phyloP scores from a whole-genome alignment of 345 rosid genomes.

The Aurinia saxatilis region DNA sequence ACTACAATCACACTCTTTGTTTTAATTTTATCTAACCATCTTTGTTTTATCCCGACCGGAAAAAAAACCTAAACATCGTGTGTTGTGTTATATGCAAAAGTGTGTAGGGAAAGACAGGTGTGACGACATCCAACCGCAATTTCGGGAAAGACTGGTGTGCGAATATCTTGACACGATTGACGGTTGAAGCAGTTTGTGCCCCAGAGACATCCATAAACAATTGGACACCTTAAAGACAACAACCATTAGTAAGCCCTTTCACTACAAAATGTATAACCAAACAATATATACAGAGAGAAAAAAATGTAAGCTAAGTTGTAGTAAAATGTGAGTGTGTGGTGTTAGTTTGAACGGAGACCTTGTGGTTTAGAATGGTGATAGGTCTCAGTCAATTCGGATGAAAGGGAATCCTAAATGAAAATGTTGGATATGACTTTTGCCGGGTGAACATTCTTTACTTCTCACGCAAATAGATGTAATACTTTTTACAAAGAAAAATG shows the following conservation, averaged over 20 bases:
- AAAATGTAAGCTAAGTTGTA: slow-evolving; percentile 28
- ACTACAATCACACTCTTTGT: background rate
- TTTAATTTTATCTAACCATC: no score
- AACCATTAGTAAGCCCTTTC: slow-evolving; percentile 12
- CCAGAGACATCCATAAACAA: slow-evolving; percentile 35
- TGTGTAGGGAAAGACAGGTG: slow-evolving; percentile 82
- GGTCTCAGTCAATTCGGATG: no score
- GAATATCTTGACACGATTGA: slow-evolving; percentile 59
- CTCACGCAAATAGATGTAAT: no score
- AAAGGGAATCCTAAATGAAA: no score
- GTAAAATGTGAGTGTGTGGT: slow-evolving; percentile 13
- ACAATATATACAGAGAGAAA: slow-evolving; percentile 22
- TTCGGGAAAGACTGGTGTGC: slow-evolving; percentile 89
- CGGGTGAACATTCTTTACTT: no score
- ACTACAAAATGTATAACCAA: slow-evolving; percentile 34
- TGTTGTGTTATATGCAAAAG: slow-evolving; percentile 39
- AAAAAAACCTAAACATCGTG: slow-evolving; percentile 13
- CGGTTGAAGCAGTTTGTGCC: slow-evolving; percentile 77
- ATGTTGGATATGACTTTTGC: no score
- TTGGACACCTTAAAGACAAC: slow-evolving; percentile 36
- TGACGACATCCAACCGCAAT: slow-evolving; percentile 64
- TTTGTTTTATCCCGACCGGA: no score
- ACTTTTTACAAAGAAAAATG: no score
- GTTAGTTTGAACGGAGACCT: slow-evolving; percentile 23
- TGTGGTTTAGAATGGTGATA: slow-evolving; percentile 30